Base-by-base conservation (phyloP, 495 filamentous ascomycete species). In the Tuber microsphaerosporum region DNA sequence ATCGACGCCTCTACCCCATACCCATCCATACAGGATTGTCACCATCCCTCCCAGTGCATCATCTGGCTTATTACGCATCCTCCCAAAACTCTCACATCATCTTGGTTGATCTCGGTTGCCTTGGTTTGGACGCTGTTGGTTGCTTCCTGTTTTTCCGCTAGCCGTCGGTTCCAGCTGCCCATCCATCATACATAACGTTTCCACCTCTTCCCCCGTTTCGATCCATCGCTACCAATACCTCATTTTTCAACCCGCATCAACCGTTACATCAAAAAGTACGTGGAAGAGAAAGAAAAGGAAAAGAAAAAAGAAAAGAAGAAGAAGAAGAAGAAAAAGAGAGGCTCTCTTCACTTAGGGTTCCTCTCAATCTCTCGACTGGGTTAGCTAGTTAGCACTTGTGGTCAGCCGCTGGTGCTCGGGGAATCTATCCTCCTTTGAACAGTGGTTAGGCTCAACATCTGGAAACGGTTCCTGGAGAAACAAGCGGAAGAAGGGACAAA, bases 121-220 rank as follows among this genome's bases (percentile, higher is more conserved):
- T 45, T 72, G 70, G n/a, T 68, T 74, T 71, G 56, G 56, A 4
- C 19, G 46, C 56, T 4, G 26, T 65, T 34, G 34, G 26, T 65
- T 34, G 56, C 51, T 78, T 3, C 71, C 65, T 77, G 75, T 37
- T 51, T 78, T 65, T 77, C 76, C 75, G 77, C 75, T 79, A 75
- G 65, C 76, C 70, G 76, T 75, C 14, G 26, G 70, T 77, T 43
- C 77, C 34, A 74, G 72, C 68, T 41, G 37, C 73, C 70, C 77
- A 78, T 79, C 70, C 56, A 46, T 71, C 78, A 75, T 73, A 72
- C 74, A 79, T 75, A 78, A 68, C 76, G 65, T 79, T 79, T 79
- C 65, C 73, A 61, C 69, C 45, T 71, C 71, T 65, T 65, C 20
- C 72, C 34, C 41, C 69, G 17, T 74, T 76, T 69, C 17, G 44